Base-by-base conservation (phyloP, 2,329 filamentous ascomycete genomes). In the Calonectria henricotiae region DNA sequence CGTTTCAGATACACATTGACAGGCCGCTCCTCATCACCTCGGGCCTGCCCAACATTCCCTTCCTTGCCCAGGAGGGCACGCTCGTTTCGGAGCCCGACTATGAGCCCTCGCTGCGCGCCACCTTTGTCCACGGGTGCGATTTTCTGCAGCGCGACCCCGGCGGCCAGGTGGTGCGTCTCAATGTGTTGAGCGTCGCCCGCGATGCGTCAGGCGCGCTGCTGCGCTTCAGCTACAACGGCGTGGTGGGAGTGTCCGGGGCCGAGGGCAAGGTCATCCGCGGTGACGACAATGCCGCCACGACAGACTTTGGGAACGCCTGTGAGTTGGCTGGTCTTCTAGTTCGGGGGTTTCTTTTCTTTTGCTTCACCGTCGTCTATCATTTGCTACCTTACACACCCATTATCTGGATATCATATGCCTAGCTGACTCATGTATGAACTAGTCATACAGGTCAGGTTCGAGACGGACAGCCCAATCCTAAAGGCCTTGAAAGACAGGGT, bases 301-400 rank as follows among this genome's bases (percentile, higher is more conserved):
- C 81, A 7, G 79, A 77, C 1, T 84, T 83, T 73, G 83, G 83
- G 25, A 79, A 82, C 71, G 79, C 77, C 67, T 81, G 83, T 84
- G 69, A 80, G 80, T 79, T 55, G 32, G 12, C 43, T 17, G 30
- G 15, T 13, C 44, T 13, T 8, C 8, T 37, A 37, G 35, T 37
- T 37, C 35, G 9, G 25, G 9, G 25, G 9, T 25, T 44, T 55
- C 58, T 2, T 54, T 55, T 51, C 27, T 67, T 44, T 43, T 46
- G 20, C 7, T 47, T n/a, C 39, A 17, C 49, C 15, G 5, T 37
- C 27, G 8, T 49, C 7, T 39, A n/a, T 35, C 30, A 20, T n/a
- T 3, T 41, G 20, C 37, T 65, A 44, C 51, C 44, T 54, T 61
- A 44, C 51, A 43, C 23, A 0, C 12, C 7, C 1, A 11, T n/a